These are phyloP conservation scores for Microstroma glucosiphilum DNA, from an alignment of 1,284 basidiomycete species.

Conservation along the genomic window DNA sequence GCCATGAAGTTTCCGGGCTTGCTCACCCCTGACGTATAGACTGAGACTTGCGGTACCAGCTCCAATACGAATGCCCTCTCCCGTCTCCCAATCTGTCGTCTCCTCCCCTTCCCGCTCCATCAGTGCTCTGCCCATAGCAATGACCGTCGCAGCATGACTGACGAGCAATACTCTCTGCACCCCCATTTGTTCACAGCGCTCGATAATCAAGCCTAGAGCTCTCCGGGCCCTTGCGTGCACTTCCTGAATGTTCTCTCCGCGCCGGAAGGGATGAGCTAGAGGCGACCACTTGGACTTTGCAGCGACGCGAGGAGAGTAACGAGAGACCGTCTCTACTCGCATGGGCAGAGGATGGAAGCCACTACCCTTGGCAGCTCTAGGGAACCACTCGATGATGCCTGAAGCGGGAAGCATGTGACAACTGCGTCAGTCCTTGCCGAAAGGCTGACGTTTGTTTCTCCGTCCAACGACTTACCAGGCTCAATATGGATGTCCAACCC, in stretches of 20 bases:
- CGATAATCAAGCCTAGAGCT: constrained; percentile 54
- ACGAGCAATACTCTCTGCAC: constrained; percentile 62
- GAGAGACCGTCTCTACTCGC: constrained; percentile 28
- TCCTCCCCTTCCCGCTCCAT: constrained; percentile 48
- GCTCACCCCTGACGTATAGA: constrained; percentile 24
- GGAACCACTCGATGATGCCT: constrained; percentile 77
- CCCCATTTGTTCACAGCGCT: constrained; percentile 37
- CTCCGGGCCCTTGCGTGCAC: constrained; percentile 62
- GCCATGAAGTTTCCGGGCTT: neutral
- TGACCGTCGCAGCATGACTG: constrained; percentile 71
- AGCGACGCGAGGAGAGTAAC: constrained; percentile 60
- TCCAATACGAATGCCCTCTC: constrained; percentile 38
- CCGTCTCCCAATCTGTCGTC: constrained; percentile 2
- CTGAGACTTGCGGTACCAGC: constrained; percentile 41
- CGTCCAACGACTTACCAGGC: constrained; percentile 59
- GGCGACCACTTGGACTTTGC: constrained; percentile 53
- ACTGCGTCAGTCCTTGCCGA: neutral
- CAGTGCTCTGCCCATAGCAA: constrained; percentile 64
- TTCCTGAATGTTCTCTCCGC: constrained; percentile 64
- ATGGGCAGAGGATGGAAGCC: constrained; percentile 52
- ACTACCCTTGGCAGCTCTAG: constrained; percentile 62
- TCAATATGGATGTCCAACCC: constrained; percentile 64
- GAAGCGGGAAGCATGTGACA: constrained; percentile 34
- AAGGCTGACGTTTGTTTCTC: constrained; percentile 3
- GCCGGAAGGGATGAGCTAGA: constrained; percentile 63